These are phyloP conservation scores for Lophiotrema nucula DNA, from an alignment of 495 filamentous ascomycete genomes.

Conservation along the genomic window DNA sequence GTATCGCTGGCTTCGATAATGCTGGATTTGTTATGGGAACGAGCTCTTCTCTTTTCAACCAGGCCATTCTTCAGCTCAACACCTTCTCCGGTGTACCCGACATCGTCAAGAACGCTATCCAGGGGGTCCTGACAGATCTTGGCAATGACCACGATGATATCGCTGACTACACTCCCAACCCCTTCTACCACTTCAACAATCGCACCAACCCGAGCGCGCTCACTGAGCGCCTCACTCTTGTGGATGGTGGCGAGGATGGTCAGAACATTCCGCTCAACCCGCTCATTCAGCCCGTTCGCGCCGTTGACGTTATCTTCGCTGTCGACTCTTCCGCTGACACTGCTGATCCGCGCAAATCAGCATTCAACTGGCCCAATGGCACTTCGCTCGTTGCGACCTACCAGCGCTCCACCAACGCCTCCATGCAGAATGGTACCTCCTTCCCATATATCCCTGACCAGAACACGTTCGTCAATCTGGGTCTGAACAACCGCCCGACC, in stretches of 20 bases:
- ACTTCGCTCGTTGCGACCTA: conserved; percentile 81
- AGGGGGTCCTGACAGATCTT: conserved; percentile 54
- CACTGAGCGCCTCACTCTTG: conserved; percentile 63
- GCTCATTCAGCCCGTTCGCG: conserved; percentile 71
- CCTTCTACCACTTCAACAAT: conserved; percentile 72
- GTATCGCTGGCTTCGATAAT: conserved; percentile 81
- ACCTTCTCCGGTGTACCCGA: conserved; percentile 53
- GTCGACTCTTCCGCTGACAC: conserved; percentile 86
- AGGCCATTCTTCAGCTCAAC: conserved; percentile 60
- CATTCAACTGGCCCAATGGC: conserved; percentile 75
- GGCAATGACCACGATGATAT: conserved; percentile 68
- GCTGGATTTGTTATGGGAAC: conserved; percentile 86
- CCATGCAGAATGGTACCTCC: conserved; percentile 73
- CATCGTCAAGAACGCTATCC: conserved; percentile 53
- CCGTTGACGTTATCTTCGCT: conserved; percentile 90
- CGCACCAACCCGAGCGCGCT: conserved; percentile 59
- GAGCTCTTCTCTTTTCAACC: conserved; percentile 87
- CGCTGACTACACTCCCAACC: conserved; percentile 79
- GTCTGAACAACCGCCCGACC: conserved; percentile 78
- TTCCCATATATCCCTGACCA: conserved; percentile 81
- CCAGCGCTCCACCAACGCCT: conserved; percentile 60
- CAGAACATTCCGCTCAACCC: conserved; percentile 90
- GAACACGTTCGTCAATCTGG: conserved; percentile 83
- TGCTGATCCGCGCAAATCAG: conserved; percentile 1
- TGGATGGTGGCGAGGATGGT: conserved; percentile 82